Evolutionary conservation across 2,329 filamentous ascomycete species (phyloP), one percentile per base, ranked within the genome.

Genomic region (Aureobasidium sp.): DNA sequence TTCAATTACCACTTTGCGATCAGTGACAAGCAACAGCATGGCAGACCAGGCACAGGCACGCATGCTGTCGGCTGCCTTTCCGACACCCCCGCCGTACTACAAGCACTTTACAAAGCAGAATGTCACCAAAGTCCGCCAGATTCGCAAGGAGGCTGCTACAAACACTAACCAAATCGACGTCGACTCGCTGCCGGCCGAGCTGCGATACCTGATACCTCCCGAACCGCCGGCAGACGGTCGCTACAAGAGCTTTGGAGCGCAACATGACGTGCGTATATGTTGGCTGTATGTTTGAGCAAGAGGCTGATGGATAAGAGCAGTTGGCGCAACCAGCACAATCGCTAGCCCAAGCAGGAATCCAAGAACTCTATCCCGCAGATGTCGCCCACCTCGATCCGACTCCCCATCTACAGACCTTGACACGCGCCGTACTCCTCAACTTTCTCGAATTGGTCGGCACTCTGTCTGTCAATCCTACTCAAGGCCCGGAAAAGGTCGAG

Each of bases 1-100:
- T 55, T 55, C 26, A 5, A 43, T 32, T 37, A 32, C 12, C 24
- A 17, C 8, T 5, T 20, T 29, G 51, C 37, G 10, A 24, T 5
- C 34, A 26, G 34, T n/a, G 4, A 20, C 34, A 26, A 20, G 50
- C 50, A 52, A 26, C 51, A 55, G 5, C 26, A 90, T 90, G 87
- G 84, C 84, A 63, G 85, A 85, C 59, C 78, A 80, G 63, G 77
- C 77, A 60, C 76, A 79, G 69, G 67, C 75, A 60, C 68, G 81
- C 20, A 55, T 61, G 41, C 67, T 67, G 44, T 64, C 85, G 29
- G 85, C 88, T 27, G 85, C 87, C 44, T 96, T 92, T 72, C 93
- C 94, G 27, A 85, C 88, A 59, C 94, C 94, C 29, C 94, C 94
- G 29, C 87, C 88, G 0, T 96, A 97, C 77, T 97, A 90, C 86